These are phyloP conservation scores for Aphanomyces stellatus DNA, from an alignment of 352 stramenopile species.

Conservation along the genomic window DNA sequence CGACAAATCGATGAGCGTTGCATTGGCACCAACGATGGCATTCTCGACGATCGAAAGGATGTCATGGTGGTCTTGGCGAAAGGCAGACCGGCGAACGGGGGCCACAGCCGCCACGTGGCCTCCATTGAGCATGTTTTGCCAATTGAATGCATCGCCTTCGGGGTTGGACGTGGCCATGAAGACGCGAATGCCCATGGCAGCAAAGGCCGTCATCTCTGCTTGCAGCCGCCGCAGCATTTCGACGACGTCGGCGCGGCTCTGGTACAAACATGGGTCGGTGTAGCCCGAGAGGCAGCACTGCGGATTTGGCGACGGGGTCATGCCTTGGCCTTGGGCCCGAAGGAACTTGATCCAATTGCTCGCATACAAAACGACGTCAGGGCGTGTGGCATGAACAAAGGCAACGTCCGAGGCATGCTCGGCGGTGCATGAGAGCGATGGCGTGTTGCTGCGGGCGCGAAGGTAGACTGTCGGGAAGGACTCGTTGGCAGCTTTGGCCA, in stretches of 20 bases:
- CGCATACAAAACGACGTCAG: background rate
- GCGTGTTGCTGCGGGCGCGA: no score
- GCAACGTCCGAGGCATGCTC: no score
- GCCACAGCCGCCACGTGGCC: background rate
- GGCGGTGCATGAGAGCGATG: no score
- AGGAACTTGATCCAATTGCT: background rate
- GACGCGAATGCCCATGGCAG: slow-evolving; percentile 1
- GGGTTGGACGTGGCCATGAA: slow-evolving; percentile 12
- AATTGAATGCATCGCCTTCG: slow-evolving; percentile 15
- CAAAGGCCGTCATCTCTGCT: background rate
- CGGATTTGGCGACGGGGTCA: background rate
- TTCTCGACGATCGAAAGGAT: background rate
- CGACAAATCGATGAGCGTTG: slow-evolving; percentile 12
- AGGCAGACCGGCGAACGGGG: background rate
- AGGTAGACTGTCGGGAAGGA: no score
- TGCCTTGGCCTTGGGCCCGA: background rate
- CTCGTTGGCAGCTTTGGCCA: no score
- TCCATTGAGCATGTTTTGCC: slow-evolving; percentile 8
- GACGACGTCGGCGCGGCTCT: background rate
- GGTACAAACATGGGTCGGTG: background rate
- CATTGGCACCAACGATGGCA: background rate
- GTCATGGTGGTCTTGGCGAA: background rate
- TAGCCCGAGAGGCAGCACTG: slow-evolving; percentile 7
- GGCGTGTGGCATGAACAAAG: no score
- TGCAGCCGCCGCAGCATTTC: background rate